These are phyloP conservation scores for Candida pseudofarinosa DNA, from an alignment of 805 yeast genomes.

Conservation along the genomic window DNA sequence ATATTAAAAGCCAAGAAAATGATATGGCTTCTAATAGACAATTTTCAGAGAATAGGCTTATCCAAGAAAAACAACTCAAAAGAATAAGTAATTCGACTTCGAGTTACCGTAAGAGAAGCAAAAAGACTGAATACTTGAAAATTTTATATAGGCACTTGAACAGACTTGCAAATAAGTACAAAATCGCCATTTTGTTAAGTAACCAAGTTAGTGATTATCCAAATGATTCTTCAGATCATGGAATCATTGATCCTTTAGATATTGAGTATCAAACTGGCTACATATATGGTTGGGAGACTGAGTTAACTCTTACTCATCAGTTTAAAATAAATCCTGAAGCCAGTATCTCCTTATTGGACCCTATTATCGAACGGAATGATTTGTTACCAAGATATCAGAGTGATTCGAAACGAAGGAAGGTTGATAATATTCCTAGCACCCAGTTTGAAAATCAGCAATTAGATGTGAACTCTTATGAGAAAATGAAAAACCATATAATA, in stretches of 20 bases:
- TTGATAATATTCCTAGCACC: background rate
- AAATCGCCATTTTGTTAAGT: slow-evolving; percentile 62
- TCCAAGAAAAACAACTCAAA: slow-evolving; percentile 16
- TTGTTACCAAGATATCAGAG: slow-evolving; percentile 2
- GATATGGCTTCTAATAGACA: slow-evolving; percentile 9
- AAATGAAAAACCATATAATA: background rate
- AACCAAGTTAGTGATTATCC: slow-evolving; percentile 78
- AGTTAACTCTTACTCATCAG: slow-evolving; percentile 21
- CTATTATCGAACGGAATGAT: background rate
- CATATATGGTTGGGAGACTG: slow-evolving; percentile 70
- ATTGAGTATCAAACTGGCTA: slow-evolving; percentile 68
- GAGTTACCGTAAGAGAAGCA: slow-evolving; percentile 27
- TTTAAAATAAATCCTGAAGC: background rate
- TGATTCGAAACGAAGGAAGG: background rate
- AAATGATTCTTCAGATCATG: slow-evolving; percentile 8
- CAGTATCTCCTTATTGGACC: background rate
- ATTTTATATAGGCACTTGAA: slow-evolving; percentile 46
- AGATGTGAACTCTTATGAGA: background rate
- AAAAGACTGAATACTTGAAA: slow-evolving; percentile 40
- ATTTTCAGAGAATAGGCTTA: slow-evolving; percentile 10
- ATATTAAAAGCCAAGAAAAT: slow-evolving; percentile 16
- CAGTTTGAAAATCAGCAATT: background rate
- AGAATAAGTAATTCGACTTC: slow-evolving; percentile 16
- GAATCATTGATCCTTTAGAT: slow-evolving; percentile 30
- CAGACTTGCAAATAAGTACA: slow-evolving; percentile 41